Base-by-base conservation (phyloP, 139 green algal species). In the Coelastrella sp. region DNA sequence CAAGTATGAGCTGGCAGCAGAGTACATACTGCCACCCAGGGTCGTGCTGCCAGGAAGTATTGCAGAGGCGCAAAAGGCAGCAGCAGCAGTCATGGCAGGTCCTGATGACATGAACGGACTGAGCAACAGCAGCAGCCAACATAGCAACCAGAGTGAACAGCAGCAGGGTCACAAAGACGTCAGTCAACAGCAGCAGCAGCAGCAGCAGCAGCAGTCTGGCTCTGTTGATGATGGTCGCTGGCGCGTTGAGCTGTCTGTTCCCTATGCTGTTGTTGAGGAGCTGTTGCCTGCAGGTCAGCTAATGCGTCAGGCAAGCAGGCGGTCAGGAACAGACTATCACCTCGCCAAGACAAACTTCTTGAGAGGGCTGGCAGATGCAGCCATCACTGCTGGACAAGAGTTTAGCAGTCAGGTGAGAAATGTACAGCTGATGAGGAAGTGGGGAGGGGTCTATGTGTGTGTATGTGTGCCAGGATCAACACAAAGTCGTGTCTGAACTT, bases 201-300 rank as follows among this genome's bases (percentile, higher is more conserved):
- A 84, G 72, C 51, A 35, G 7, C 74, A 79, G 69, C 3, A 2
- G n/a, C 38, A 57, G 68, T 25, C 19, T 19, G 37, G 8, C 21
- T 27, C 71, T 25, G 71, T 43, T 40, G 77, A 84, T 35, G 77
- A n/a, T 7, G 77, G 77, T 0, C 77, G 77, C n/a, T 84, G 77
- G 77, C 57, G 77, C 25, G 23, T 84, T 38, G 57, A 84, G 77
- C 59, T 84, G 35, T 21, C 57, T 41, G 77, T 84, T 30, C 77
- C 77, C 7, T 38, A 73, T 15, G 77, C 77, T 45, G 77, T 38
- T 15, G 38, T 98, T 37, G 91, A 97, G 81, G 96, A 98, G 81
- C 92, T 98, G 71, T 87, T 98, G 37, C 96, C 96, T 11, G 95
- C 91, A 7, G 93, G 91, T 15, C 94, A 95, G 48, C 88, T 99